A percentile compares a stretch with the other conserved stretches of the same genome.
Conservation (phyloP, 371 early-diverging fungal genomes). For the Mucor velutinosus region DNA sequence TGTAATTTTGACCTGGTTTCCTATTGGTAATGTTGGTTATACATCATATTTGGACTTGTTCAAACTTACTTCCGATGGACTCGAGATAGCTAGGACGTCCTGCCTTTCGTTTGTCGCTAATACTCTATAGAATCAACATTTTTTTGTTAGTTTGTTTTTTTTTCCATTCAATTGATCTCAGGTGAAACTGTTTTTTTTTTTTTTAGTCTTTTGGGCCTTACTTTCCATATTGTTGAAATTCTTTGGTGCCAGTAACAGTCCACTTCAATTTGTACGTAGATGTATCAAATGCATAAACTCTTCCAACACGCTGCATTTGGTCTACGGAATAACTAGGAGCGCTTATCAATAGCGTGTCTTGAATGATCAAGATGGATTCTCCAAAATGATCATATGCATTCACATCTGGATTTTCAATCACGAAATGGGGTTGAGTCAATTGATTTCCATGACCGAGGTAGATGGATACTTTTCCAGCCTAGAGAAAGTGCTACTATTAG, state of each 20-base stretch:
- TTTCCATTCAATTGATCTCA: not conserved
- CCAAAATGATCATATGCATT: constrained; percentile 45
- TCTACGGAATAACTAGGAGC: constrained; percentile 34
- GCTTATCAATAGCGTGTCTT: constrained; percentile 28
- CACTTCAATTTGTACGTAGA: constrained; percentile 18
- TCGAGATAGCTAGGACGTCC: constrained; percentile 29
- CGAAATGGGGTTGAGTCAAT: constrained; percentile 10
- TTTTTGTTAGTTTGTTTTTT: not conserved
- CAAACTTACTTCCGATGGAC: constrained; percentile 38
- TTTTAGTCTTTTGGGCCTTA: constrained; percentile 7
- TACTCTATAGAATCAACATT: not conserved
- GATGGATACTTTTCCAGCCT: constrained; percentile 7
- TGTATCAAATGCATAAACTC: constrained; percentile 42
- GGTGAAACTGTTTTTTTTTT: not conserved
- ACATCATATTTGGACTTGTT: not conserved
- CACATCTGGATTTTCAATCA: constrained; percentile 22
- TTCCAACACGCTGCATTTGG: constrained; percentile 29
- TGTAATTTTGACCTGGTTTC: constrained; percentile 19
- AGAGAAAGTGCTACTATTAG: not conserved
- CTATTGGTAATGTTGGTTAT: not conserved
- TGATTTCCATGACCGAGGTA: not conserved
- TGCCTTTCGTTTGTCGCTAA: constrained; percentile 8
- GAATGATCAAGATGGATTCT: constrained; percentile 9
- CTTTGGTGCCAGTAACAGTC: constrained; percentile 36
- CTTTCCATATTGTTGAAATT: constrained; percentile 57